Base-by-base conservation (phyloP, 116 monocot species). In the Zostera marina region DNA sequence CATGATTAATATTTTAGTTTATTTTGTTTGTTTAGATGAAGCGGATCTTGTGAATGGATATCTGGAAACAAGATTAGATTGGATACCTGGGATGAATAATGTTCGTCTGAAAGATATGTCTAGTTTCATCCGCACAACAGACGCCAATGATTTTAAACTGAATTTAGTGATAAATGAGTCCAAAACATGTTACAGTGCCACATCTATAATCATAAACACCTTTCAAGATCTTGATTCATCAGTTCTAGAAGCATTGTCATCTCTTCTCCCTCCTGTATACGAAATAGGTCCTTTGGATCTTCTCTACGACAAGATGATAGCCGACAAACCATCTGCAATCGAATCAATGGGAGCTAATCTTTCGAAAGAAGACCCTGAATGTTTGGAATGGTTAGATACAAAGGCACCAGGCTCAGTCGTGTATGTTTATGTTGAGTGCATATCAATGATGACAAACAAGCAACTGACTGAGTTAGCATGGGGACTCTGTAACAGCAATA, bases 401-500 rank as follows among this genome's bases (percentile, higher is more conserved):
- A 59, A 41, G 67, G 17, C 5, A 48, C 47, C 59, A 39, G 39
- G 11, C 17, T 39, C 67, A 13, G 48, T 68, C 19, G 41, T 68
- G 22, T 60, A 68, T 22, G 67, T 59, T 19, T 59, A 68, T 40
- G 58, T 68, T 41, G 59, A 59, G 7, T 41, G 67, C 59, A 52
- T 68, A 19, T 6, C 59, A 40, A 59, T 59, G 48, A 51, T 68
- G 67, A 41, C 7, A 38, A 59, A 41, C 59, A 11, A 59, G 9
- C 59, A 60, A 59, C 46, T 68, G 47, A 41, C 52, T 20, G 67
- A 59, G 67, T 60, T 68, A 20, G 67, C 67, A 2, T 68, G 67
- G 47, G 59, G 67, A 21, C 41, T 59, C 11, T 42, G 54, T 15
- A 49, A 22, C 49, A 68, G 67, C 59, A 19, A 47, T 11, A n/a